phyloP scores from a whole-genome alignment of 1,139 yeast genomes.

The Arxiozyma slooffiae region DNA sequence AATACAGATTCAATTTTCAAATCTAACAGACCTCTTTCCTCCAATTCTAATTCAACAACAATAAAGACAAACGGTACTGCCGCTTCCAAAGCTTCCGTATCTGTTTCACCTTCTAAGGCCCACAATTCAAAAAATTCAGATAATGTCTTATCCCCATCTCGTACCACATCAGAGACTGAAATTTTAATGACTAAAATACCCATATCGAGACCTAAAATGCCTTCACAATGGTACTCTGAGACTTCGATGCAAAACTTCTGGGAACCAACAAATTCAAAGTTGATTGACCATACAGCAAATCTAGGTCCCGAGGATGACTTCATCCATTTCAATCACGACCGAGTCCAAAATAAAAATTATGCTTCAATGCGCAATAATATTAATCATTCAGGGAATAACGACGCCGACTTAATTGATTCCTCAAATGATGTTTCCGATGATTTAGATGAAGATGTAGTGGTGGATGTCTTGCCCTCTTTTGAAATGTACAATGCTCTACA shows the following conservation, averaged over 20 bases:
- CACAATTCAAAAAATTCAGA: neutral
- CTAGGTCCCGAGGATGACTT: neutral
- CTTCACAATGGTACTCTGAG: neutral
- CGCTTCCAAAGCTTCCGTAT: no score
- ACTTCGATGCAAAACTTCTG: neutral
- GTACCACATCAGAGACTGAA: neutral
- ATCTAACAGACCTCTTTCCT: no score
- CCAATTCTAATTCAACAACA: no score
- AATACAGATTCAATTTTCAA: neutral
- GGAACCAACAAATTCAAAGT: neutral
- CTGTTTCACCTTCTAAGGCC: conserved; percentile 1
- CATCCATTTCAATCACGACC: neutral
- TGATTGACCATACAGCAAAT: neutral
- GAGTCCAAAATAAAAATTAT: no score
- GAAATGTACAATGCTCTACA: conserved; percentile 30
- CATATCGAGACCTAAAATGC: neutral
- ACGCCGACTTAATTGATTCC: neutral
- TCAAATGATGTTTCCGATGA: neutral
- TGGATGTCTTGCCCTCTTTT: conserved; percentile 30
- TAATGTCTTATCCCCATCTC: neutral
- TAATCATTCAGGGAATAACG: neutral
- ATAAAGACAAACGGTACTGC: no score
- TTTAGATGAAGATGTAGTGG: conserved; percentile 11
- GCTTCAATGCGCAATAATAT: neutral
- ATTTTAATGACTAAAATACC: neutral